These are phyloP conservation scores for Fusarium algeriense DNA, from an alignment of 2,329 filamentous ascomycete species.

Conservation along the genomic window DNA sequence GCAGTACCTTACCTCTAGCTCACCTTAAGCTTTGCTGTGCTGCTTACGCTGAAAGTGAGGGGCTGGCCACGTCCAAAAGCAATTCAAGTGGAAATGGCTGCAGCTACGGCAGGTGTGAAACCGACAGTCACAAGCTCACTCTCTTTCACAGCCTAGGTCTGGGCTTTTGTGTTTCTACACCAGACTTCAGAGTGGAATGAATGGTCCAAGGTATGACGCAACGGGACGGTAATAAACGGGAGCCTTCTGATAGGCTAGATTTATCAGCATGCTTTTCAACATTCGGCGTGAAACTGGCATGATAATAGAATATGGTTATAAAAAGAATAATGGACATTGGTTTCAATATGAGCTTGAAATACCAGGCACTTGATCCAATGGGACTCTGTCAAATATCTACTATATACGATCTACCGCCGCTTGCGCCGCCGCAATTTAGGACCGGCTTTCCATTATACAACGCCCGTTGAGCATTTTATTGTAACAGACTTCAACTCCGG, in stretches of 20 bases:
- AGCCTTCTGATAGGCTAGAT: conserved; percentile 11
- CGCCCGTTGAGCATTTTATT: background rate
- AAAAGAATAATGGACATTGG: background rate
- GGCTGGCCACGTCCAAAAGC: conserved; percentile 27
- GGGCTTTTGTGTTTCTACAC: background rate
- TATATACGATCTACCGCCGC: background rate
- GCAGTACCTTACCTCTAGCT: background rate
- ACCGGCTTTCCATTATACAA: conserved; percentile 7
- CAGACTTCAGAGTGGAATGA: conserved; percentile 10
- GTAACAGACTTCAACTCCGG: conserved; percentile 1
- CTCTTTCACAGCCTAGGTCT: conserved; percentile 1
- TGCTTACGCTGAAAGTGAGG: conserved; percentile 31
- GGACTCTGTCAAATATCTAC: background rate
- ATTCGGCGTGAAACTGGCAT: background rate
- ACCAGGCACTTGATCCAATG: too few species aligned
- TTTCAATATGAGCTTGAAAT: background rate
- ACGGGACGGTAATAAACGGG: conserved; percentile 17
- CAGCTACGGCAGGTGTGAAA: conserved; percentile 36
- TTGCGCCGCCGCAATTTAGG: conserved; percentile 16
- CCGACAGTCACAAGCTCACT: background rate
- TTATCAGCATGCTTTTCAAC: background rate
- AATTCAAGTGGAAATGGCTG: conserved; percentile 27
- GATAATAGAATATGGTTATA: background rate
- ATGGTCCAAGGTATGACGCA: conserved; percentile 24
- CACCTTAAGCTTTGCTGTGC: conserved; percentile 7